Evolutionary conservation across 2,329 filamentous ascomycete genomes (phyloP).

Genomic region (Ophiocordyceps sinensis): DNA sequence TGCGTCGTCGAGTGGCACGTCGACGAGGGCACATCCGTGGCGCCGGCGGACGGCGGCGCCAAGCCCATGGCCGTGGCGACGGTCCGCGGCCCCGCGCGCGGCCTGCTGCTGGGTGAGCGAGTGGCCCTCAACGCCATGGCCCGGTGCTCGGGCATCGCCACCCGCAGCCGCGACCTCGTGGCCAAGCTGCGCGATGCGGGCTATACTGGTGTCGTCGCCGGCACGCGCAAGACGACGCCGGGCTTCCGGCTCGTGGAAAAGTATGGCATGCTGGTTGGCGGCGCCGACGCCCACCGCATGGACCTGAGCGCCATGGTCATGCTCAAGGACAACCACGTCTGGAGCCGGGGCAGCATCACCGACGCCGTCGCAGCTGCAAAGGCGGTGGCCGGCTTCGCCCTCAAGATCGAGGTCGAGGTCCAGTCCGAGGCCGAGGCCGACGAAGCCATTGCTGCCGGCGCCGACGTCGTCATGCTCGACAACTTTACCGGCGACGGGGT

Average conservation of each 20-base stretch:
- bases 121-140: conserved; percentile 86
- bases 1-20: conserved; percentile 87
- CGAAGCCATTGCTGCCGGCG: conserved; percentile 79
- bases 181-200: conserved; percentile 46
- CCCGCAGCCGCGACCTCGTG: conserved; percentile 43
- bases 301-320: conserved; percentile 93
- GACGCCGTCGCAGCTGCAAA: conserved; percentile 76
- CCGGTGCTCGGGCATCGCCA: conserved; percentile 82
- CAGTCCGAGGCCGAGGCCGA: conserved; percentile 78
- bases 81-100: conserved; percentile 68
- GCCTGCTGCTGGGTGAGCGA: conserved; percentile 76
- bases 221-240: conserved; percentile 92
- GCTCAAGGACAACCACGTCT: conserved; percentile 98
- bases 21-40: conserved; percentile 57
- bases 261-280: conserved; percentile 92
- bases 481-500: conserved; percentile 80
- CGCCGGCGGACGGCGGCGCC: conserved; percentile 32
- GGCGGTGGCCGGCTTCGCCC: conserved; percentile 69
- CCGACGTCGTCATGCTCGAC: conserved; percentile 94
- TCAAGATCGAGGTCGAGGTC: conserved; percentile 95
- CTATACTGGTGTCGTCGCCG: conserved; percentile 74
- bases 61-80: conserved; percentile 55
- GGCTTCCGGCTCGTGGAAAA: conserved; percentile 94
- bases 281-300: conserved; percentile 81
- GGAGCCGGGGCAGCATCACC: conserved; percentile 76